Evolutionary conservation across 768 basidiomycete genomes (phyloP), one percentile per base, ranked within the genome.

Genomic region (Amanita polypyramis): DNA sequence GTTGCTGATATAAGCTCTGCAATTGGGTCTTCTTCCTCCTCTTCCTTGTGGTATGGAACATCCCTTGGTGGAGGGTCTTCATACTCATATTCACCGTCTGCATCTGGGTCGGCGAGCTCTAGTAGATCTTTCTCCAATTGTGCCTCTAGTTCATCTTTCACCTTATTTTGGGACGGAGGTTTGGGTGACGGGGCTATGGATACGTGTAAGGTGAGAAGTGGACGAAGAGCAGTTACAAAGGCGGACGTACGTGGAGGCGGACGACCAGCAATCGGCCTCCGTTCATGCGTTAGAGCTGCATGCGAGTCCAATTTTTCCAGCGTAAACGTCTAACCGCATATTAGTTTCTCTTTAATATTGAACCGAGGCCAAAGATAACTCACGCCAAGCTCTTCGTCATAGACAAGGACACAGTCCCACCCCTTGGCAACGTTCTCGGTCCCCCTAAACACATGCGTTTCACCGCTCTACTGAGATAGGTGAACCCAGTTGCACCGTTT

Each of bases 361-460:
- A 48, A 42, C 34, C 29, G 32, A 41, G 12, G 30, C 11, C 17
- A 30, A 34, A 39, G 36, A 45, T 27, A n/a, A 66, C 77, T 60
- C 58, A 85, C 86, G 54, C 77, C 77, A 41, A 75, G 69, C 46
- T 78, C 82, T 57, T 85, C 84, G 59, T 91, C 86, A 56, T 81
- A 90, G 38, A 90, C 82, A 34, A 91, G 69, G 5, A 89, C 76
- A 53, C 87, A 91, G 43, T 88, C 84, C 55, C 72, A 71, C 39
- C 87, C 83, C 58, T 78, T 83, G 5, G 80, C 73, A 1, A 74
- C 62, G 12, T 66, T 66, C 56, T 85, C 84, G 6, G 58, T 55
- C 2, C 85, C 86, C 33, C 62, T 65, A 56, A 79, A 88, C 32
- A 74, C 55, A 55, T 79, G 71, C 10, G 59, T 70, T 50, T 83